Conservation (phyloP, 805 yeast species). For the Yamadazyma insecticola region DNA sequence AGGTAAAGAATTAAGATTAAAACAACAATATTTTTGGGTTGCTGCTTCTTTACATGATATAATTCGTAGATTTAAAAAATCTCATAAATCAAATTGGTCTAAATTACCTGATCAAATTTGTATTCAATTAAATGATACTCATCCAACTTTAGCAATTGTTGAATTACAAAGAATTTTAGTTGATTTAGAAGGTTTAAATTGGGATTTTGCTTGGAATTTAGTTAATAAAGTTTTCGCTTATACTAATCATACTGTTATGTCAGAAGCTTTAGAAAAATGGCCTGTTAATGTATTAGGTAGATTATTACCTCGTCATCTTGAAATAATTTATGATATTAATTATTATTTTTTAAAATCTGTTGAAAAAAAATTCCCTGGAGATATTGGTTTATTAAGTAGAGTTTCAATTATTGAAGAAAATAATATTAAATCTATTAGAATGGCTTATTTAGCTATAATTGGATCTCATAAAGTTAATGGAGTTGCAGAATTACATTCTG, state of each 20-base stretch:
- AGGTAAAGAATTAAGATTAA: conserved; percentile 88
- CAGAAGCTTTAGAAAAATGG: conserved; percentile 95
- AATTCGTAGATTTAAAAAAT: conserved; percentile 81
- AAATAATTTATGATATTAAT: conserved; percentile 84
- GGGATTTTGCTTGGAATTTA: conserved; percentile 85
- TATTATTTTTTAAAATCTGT: conserved; percentile 72
- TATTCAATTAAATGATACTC: conserved; percentile 91
- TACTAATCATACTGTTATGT: conserved; percentile 93
- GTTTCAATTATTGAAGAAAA: conserved; percentile 87
- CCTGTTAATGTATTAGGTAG: conserved; percentile 76
- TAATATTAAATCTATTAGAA: conserved; percentile 75
- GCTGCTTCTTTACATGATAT: conserved; percentile 91
- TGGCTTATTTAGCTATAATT: conserved; percentile 88
- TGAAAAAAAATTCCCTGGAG: conserved; percentile 71
- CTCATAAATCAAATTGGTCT: conserved; percentile 64
- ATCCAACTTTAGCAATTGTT: conserved; percentile 87
- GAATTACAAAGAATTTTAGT: conserved; percentile 84
- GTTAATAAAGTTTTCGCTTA: conserved; percentile 81
- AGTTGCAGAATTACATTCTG: conserved; percentile 93
- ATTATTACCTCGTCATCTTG: conserved; percentile 85
- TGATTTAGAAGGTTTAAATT: conserved; percentile 74
- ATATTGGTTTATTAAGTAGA: conserved; percentile 56
- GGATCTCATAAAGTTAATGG: conserved; percentile 95
- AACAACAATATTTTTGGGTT: conserved; percentile 97
- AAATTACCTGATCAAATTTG: conserved; percentile 85